Percentiles rank a stretch among this genome's conserved stretches.
Evolutionary conservation across 148 eudicot species (phyloP).

Genomic region (Polygonum maritimum): DNA sequence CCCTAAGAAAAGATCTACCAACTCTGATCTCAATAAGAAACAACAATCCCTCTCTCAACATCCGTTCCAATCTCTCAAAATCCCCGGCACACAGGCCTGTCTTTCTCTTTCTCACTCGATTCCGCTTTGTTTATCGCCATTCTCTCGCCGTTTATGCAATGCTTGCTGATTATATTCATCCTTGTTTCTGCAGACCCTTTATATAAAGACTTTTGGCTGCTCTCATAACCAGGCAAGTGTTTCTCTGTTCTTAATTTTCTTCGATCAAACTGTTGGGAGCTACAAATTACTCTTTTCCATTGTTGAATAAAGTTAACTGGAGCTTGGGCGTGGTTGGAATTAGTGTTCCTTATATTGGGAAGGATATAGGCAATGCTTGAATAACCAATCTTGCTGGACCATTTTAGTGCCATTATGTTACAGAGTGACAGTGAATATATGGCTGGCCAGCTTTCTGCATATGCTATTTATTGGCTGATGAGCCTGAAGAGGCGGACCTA

Average conservation of each 20-base stretch:
- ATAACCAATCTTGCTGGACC: neutral
- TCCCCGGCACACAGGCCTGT: slow-evolving; percentile 89
- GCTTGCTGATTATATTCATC: neutral
- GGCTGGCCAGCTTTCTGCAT: slow-evolving; percentile 99
- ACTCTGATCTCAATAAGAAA: slow-evolving; percentile 15
- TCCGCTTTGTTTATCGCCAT: neutral
- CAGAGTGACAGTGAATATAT: slow-evolving; percentile 99
- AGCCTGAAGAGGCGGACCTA: slow-evolving; percentile 78
- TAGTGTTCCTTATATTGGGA: neutral
- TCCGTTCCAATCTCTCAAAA: slow-evolving; percentile 44
- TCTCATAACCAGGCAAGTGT: slow-evolving; percentile 81
- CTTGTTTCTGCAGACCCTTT: slow-evolving; percentile 56
- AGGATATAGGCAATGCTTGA: neutral
- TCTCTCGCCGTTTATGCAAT: neutral
- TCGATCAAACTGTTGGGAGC: neutral
- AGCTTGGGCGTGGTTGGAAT: neutral
- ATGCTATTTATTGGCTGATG: slow-evolving; percentile 68
- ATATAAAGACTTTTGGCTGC: slow-evolving; percentile 88
- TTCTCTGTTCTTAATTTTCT: neutral
- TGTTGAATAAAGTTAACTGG: neutral
- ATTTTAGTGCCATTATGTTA: slow-evolving; percentile 8
- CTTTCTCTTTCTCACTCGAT: neutral
- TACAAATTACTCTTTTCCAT: neutral
- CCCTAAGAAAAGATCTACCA: slow-evolving; percentile 38
- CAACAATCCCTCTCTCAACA: slow-evolving; percentile 25